phyloP scores from a whole-genome alignment of 2,329 filamentous ascomycete genomes.

The Canariomyces notabilis region DNA sequence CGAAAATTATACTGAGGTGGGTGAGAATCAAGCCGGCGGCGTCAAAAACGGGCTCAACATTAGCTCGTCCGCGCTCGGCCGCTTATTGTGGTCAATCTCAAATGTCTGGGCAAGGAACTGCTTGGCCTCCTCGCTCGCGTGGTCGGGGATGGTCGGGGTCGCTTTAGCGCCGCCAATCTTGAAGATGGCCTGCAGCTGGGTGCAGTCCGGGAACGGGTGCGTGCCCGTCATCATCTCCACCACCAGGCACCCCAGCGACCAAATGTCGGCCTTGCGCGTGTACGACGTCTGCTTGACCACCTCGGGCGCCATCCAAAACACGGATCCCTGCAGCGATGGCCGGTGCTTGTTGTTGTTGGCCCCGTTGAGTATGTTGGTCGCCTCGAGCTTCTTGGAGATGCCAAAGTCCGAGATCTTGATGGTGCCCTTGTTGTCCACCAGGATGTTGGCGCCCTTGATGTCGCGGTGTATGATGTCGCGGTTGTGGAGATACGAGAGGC shows the following conservation, averaged over 20 bases:
- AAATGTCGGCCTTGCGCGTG: constrained; percentile 97
- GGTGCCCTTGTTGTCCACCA: constrained; percentile 97
- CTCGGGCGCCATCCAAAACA: constrained; percentile 99
- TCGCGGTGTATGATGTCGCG: constrained; percentile 97
- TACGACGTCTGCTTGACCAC: constrained; percentile 97
- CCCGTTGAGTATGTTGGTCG: constrained; percentile 72
- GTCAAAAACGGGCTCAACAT: constrained; percentile 77
- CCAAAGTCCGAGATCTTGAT: constrained; percentile 99
- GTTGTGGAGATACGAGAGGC: constrained; percentile 87
- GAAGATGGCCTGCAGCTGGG: constrained; percentile 96
- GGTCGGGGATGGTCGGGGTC: constrained; percentile 80
- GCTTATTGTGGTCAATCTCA: constrained; percentile 88
- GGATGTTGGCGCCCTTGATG: constrained; percentile 97
- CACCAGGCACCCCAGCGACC: constrained; percentile 92
- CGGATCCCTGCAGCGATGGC: constrained; percentile 86
- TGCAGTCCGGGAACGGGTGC: constrained; percentile 95
- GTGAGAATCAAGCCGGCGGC: constrained; percentile 34
- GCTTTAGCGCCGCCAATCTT: constrained; percentile 90
- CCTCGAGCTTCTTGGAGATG: constrained; percentile 96
- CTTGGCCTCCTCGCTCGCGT: constrained; percentile 77
- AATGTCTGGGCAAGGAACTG: constrained; percentile 85
- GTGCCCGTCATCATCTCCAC: constrained; percentile 99
- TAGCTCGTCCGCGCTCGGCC: constrained; percentile 87
- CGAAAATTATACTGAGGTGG: background rate
- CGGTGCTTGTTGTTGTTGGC: constrained; percentile 63